Evolutionary conservation across 2,329 filamentous ascomycete genomes (phyloP).

Genomic region (Aspergillus phoenicis): DNA sequence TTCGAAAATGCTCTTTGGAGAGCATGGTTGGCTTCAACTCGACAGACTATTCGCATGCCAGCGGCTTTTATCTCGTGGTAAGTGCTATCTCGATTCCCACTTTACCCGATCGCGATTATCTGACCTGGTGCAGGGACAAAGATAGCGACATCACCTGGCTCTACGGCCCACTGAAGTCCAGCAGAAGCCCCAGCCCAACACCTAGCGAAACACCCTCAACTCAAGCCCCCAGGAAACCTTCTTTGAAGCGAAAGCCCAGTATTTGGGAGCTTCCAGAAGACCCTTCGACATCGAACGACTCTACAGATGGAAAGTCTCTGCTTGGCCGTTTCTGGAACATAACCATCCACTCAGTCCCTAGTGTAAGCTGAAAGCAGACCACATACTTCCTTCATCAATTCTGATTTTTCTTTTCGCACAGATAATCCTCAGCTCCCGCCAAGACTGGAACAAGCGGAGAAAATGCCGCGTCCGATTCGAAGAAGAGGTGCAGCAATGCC

Average conservation of each 20-base stretch:
- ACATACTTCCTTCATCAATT: neutral
- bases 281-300: neutral
- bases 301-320: neutral
- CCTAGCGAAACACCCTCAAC: neutral
- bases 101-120: neutral
- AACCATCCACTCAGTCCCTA: neutral
- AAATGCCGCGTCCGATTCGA: neutral
- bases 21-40: neutral
- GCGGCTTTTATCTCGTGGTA: neutral
- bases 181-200: neutral
- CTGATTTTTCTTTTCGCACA: neutral
- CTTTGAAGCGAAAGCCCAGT: neutral
- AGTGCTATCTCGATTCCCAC: neutral
- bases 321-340: neutral
- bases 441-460: neutral
- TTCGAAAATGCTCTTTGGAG: slow-evolving; percentile 1
- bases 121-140: neutral
- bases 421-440: neutral
- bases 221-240: neutral
- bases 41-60: neutral
- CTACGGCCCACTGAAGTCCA: neutral
- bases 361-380: neutral
- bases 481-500: neutral
- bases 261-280: neutral
- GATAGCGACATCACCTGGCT: slow-evolving; percentile 1